Conservation (phyloP, 331 rosid species). For the Erythrophleum ivorense region DNA sequence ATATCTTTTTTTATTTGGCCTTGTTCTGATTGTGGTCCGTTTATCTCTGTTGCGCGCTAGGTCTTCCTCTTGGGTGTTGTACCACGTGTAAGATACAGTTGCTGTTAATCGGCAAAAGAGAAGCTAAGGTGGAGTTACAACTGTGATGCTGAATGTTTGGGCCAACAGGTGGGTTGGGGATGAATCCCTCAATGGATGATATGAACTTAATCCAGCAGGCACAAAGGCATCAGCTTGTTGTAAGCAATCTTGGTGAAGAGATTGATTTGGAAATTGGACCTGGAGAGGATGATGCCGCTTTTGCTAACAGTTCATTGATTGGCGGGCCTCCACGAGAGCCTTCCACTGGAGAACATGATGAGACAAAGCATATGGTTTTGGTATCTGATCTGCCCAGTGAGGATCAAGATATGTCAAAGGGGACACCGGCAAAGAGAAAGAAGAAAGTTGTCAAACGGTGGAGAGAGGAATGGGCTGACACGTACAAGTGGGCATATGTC, state of each 20-base stretch:
- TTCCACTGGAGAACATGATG: constrained; percentile 79
- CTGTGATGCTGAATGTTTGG: constrained; percentile 95
- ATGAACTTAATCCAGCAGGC: constrained; percentile 94
- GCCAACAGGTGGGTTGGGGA: constrained; percentile 67
- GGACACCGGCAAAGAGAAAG: constrained; percentile 77
- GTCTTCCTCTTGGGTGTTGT: too few relatives aligned
- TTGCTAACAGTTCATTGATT: constrained; percentile 73
- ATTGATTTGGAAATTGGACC: constrained; percentile 97
- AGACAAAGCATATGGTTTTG: constrained; percentile 82
- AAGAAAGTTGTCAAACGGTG: constrained; percentile 99
- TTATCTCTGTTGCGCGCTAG: too few relatives aligned
- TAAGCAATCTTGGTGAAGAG: constrained; percentile 91
- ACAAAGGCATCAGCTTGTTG: constrained; percentile 94
- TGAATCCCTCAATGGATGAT: constrained; percentile 96
- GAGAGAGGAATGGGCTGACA: constrained; percentile 99
- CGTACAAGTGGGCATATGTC: constrained; percentile 98
- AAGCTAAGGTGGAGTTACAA: too few relatives aligned
- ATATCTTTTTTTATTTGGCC: too few relatives aligned
- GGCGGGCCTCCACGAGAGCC: constrained; percentile 75
- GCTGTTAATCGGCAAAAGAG: too few relatives aligned
- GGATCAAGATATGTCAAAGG: constrained; percentile 78
- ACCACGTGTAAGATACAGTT: too few relatives aligned
- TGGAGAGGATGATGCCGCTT: constrained; percentile 95
- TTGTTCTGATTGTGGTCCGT: too few relatives aligned
- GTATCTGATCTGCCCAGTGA: constrained; percentile 78